Evolutionary conservation across 306 rosid species (phyloP), one percentile per base, ranked within the genome.

Genomic region (Inga oerstediana): DNA sequence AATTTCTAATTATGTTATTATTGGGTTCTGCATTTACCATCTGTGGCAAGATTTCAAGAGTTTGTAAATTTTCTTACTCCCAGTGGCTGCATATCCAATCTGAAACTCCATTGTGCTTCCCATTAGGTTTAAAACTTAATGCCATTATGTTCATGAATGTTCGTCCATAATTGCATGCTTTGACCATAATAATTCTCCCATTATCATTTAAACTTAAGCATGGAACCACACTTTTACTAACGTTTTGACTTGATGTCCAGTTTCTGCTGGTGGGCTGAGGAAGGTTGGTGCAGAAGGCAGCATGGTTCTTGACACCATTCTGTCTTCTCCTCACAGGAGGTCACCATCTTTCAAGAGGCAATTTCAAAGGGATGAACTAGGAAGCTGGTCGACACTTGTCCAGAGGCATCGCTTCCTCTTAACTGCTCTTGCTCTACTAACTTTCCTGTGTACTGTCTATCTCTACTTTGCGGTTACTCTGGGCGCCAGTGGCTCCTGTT

Each of bases 331-430:
- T 79, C 91, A 84, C 9, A 56, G 91, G 83, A 90, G 78, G 74
- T 85, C 93, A 43, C 91, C 97, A 54, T 87, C 96, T 75, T 86
- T 92, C 88, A 85, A 88, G 86, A 92, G 71, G 80, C 98, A 84
- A 69, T 91, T 89, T 84, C 65, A 81, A 17, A 88, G 83, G 85
- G 92, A 92, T 85, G 97, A 89, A 84, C 81, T 93, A 30, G 92
- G 96, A 56, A 89, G 91, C 80, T 94, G 97, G 98, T 88, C 97
- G 1, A 81, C 92, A 16, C 96, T 94, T 41, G 46, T 82, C 61
- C 88, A 94, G 67, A 87, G 98, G 88, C 98, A 94, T 73, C 97
- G 96, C 66, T 94, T 87, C 89, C 97, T 94, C 86, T 86, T 94
- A 77, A 88, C 86, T 7, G 94, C 98, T 35, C 90, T 94, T 5